Evolutionary conservation across 1,139 yeast genomes (phyloP), one percentile per base, ranked within the genome.

Genomic region (Yamadazyma aaseri): DNA sequence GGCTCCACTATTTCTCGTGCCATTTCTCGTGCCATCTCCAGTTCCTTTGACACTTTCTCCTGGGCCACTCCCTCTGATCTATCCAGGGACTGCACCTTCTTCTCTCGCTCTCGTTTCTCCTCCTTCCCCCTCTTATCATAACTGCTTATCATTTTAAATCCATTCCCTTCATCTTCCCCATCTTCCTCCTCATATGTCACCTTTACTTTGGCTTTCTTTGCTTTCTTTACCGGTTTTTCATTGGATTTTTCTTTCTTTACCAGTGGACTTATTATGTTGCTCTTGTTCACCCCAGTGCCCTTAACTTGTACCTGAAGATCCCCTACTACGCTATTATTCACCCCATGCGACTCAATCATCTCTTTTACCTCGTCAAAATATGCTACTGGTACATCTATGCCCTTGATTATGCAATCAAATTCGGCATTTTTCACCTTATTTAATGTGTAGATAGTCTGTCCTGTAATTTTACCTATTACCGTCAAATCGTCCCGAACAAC

Each of bases 401-500:
- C 55, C 1, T 48, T 51, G 12, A 83, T 66, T 1, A 63, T 64
- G 16, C 65, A 66, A 0, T 58, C 70, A 22, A 71, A 44, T 38
- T 79, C 84, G 9, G 72, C 64, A 28, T 75, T 76, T 2, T 70
- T 60, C 7, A 83, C 79, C 33, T 66, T 64, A 29, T 73, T 55
- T 9, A 80, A 71, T 26, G 70, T 78, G 58, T 72, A 72, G 17
- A 79, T 68, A 0, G 84, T 65, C 20, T 77, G 79, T 2, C 81
- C 87, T 2, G 69, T 71, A 9, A 85, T 63, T 40, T 75, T 72
- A 1, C 95, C 95, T 48, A 86, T 67, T 12, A 81, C 51, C 0
- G 81, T 78, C 38, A 65, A 65, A 20, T 66, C 62, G 42, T 73
- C 67, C 36, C 73, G 55, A 32, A 66, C 71, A 2, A 77, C 65